Evolutionary conservation across 805 yeast species (phyloP), one percentile per base, ranked within the genome.

Genomic region (Kodamaea sagamina): DNA sequence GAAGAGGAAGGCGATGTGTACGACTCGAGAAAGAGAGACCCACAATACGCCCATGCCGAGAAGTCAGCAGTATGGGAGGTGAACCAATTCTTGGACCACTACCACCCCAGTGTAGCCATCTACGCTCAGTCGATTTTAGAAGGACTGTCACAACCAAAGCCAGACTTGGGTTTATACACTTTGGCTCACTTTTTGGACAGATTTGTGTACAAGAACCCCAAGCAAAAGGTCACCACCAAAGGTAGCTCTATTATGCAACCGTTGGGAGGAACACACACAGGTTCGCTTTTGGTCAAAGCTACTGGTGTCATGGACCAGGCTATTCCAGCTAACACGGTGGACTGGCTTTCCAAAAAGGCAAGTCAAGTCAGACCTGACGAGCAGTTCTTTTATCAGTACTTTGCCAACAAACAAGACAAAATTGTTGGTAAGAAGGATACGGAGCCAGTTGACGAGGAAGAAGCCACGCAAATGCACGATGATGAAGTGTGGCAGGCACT

Each of bases 231-330:
- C 13, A 62, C 71, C 25, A 68, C 82, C n/a, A 82, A 86, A 61
- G 98, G 98, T 57, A 73, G 85, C 3, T 89, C 97, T 34, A 90
- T 93, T 60, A 93, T 93, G 98, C 99, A 93, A 72, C 98, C 99
- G 39, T 73, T 93, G 51, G 89, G 95, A 35, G 97, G 97, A 49
- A 75, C 81, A 1, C 86, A 84, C 49, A 82, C 87, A 15, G 87
- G 86, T 7, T 69, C 82, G 4, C 65, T 85, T 41, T 71, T 86
- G 51, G 87, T 86, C 9, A 81, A 72, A 55, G 79, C 88, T n/a
- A 77, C 87, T 4, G 64, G 63, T 45, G 56, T 62, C 18, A 34
- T 58, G 12, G 53, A 58, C 21, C 62, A 62, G 3, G 77, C 72
- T n/a, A 59, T 76, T 10, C 96, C 98, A 1, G 95, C 79, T 3